Base-by-base conservation (phyloP, 495 filamentous ascomycete species). In the Xylaria longipes region DNA sequence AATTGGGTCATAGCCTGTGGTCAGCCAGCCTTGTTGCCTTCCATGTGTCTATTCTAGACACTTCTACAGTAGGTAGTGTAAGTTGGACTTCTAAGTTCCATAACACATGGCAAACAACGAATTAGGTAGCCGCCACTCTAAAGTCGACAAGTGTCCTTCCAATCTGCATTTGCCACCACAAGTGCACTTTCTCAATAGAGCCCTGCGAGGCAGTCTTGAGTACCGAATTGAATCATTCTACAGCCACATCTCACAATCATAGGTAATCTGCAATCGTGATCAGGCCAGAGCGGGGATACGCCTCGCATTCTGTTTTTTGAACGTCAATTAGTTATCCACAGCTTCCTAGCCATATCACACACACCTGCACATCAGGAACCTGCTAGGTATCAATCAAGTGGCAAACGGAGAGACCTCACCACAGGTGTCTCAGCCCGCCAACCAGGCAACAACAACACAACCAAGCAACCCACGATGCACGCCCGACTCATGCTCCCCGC, bases 401-500 rank as follows among this genome's bases (percentile, higher is more conserved):
- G 61, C 22, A 46, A 64, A 48, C 29, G 6, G 45, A 29, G 63
- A 45, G 31, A 37, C 41, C 25, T 39, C 17, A 46, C 39, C 61
- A 52, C 69, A 62, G 43, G 48, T 31, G 4, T 66, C 31, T 35
- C 66, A 25, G 66, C 37, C 37, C 9, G 17, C n/a, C 52, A 43
- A 65, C 31, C 58, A 54, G 11, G 52, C 25, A 31, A 35, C n/a
- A 35, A 0, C 35, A 50, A 11, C 29, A 50, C 31, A 41, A 56
- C 48, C 17, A 8, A 43, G 61, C n/a, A n/a, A 56, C 20, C 31
- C 50, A 5, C 57, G 31, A 69, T 70, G 73, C 68, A 27, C 39
- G 35, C 41, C 60, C 22, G 41, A 25, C 5, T 41, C 67, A 75
- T 60, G 52, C 80, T 81, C 79, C 74, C 73, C 46, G 76, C 85